phyloP scores from a whole-genome alignment of 2,329 filamentous ascomycete species.

The Pseudocercospora pini-densiflorae region DNA sequence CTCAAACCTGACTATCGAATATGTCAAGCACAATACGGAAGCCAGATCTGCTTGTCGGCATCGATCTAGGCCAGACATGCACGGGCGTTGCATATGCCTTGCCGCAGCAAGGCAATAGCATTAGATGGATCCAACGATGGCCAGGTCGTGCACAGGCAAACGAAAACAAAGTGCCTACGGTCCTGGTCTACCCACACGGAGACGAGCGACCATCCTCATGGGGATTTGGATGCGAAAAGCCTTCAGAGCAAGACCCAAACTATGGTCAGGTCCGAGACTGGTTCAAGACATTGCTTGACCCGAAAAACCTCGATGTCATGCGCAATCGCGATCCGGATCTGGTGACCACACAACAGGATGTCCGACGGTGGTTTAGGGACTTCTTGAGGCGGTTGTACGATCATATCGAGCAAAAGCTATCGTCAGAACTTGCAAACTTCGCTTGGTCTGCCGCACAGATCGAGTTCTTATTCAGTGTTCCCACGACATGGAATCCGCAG shows the following conservation, averaged over 20 bases:
- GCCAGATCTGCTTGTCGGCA: background rate
- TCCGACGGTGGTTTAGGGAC: slow-evolving; percentile 21
- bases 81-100: slow-evolving; percentile 8
- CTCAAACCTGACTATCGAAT: background rate
- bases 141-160: slow-evolving; percentile 21
- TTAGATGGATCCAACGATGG: slow-evolving; percentile 22
- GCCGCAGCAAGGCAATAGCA: slow-evolving; percentile 5
- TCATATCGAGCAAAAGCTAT: slow-evolving; percentile 16
- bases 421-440: slow-evolving; percentile 22
- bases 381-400: slow-evolving; percentile 21
- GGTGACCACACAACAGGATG: slow-evolving; percentile 15
- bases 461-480: slow-evolving; percentile 62
- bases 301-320: slow-evolving; percentile 16
- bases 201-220: slow-evolving; percentile 7
- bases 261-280: slow-evolving; percentile 12
- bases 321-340: slow-evolving; percentile 9
- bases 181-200: slow-evolving; percentile 14
- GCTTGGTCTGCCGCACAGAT: slow-evolving; percentile 55
- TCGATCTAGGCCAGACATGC: slow-evolving; percentile 6
- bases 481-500: slow-evolving; percentile 63
- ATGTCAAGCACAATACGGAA: background rate
- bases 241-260: slow-evolving; percentile 8
- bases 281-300: slow-evolving; percentile 19
- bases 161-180: slow-evolving; percentile 25
- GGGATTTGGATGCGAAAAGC: slow-evolving; percentile 22